These are phyloP conservation scores for Stagonosporopsis vannaccii DNA, from an alignment of 2,329 filamentous ascomycete species.

Conservation along the genomic window DNA sequence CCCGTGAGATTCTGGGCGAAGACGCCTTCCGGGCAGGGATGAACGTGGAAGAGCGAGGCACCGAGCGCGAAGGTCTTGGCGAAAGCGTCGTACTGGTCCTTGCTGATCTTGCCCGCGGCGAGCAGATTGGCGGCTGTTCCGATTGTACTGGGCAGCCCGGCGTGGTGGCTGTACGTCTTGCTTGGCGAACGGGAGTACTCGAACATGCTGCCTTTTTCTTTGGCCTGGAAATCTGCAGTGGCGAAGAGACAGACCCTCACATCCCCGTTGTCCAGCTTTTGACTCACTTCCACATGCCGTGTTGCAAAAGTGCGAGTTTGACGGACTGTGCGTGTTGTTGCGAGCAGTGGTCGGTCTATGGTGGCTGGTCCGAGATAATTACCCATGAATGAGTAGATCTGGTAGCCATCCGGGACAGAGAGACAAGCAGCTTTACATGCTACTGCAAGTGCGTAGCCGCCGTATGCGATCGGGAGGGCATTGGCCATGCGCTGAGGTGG, in stretches of 20 bases:
- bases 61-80: slow-evolving; percentile 40
- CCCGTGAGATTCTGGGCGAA: slow-evolving; percentile 56
- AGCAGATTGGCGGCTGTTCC: slow-evolving; percentile 6
- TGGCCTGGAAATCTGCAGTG: slow-evolving; percentile 57
- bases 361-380: slow-evolving; percentile 58
- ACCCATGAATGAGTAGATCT: slow-evolving; percentile 57
- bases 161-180: slow-evolving; percentile 37
- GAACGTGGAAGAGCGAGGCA: slow-evolving; percentile 45
- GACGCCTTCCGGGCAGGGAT: slow-evolving; percentile 52
- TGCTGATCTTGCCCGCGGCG: slow-evolving; percentile 20
- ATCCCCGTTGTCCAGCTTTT: slow-evolving; percentile 48
- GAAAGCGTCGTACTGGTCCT: slow-evolving; percentile 30
- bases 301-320: slow-evolving; percentile 60
- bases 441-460: slow-evolving; percentile 54
- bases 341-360: slow-evolving; percentile 50
- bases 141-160: slow-evolving; percentile 14
- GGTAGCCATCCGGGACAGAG: slow-evolving; percentile 48
- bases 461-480: slow-evolving; percentile 52
- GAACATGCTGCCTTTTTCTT: slow-evolving; percentile 48
- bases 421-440: slow-evolving; percentile 54
- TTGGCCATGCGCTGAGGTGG: slow-evolving; percentile 51
- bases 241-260: slow-evolving; percentile 54
- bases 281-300: slow-evolving; percentile 55
- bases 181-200: slow-evolving; percentile 51
- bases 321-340: slow-evolving; percentile 49